phyloP scores from a whole-genome alignment of 257 asterid genomes.

The Jasminum sambac region DNA sequence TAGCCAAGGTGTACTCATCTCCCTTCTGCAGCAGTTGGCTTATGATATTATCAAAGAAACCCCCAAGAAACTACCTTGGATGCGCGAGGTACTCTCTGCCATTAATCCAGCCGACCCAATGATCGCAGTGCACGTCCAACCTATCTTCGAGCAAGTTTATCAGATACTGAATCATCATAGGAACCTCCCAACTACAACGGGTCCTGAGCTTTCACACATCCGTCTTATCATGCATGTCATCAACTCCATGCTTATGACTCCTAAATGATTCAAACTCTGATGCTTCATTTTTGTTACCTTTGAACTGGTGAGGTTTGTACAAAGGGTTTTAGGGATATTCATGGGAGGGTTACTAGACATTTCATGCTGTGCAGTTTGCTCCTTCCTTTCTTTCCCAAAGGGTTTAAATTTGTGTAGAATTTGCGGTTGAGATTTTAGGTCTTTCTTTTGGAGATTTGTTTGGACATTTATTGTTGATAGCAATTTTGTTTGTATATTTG shows the following conservation, averaged over 20 bases:
- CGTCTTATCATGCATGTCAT: slow-evolving; percentile 85
- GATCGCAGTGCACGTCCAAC: slow-evolving; percentile 77
- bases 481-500: slow-evolving; percentile 33
- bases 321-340: slow-evolving; percentile 27
- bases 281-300: neutral
- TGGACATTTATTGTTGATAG: slow-evolving; percentile 22
- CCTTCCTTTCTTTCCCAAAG: neutral
- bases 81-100: slow-evolving; percentile 77
- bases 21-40: slow-evolving; percentile 81
- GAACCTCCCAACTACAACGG: slow-evolving; percentile 45
- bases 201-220: slow-evolving; percentile 56
- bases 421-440: neutral
- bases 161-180: slow-evolving; percentile 77
- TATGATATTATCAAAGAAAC: slow-evolving; percentile 76
- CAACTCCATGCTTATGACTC: slow-evolving; percentile 80
- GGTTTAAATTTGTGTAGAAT: neutral
- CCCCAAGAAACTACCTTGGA: slow-evolving; percentile 71
- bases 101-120: slow-evolving; percentile 74
- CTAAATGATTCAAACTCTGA: slow-evolving; percentile 13
- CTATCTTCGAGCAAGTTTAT: slow-evolving; percentile 95
- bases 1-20: slow-evolving; percentile 96
- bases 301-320: slow-evolving; percentile 29
- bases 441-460: neutral
- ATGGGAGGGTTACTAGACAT: slow-evolving; percentile 13
- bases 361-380: slow-evolving; percentile 13